phyloP scores from a whole-genome alignment of 2,329 filamentous ascomycete species.

The Ophiostoma sp. region DNA sequence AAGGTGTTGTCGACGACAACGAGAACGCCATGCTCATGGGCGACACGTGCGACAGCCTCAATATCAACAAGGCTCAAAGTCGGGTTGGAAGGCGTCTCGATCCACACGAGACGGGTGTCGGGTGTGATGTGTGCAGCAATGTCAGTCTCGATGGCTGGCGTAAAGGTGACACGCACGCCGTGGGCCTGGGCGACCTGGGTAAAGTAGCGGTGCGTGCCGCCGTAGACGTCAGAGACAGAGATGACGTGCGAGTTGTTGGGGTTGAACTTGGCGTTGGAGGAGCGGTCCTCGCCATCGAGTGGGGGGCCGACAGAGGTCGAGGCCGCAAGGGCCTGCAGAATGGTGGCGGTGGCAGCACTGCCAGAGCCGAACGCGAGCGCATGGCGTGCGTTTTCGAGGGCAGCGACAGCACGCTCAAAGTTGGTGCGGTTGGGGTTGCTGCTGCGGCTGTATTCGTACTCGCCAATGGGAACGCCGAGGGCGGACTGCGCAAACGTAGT shows the following conservation, averaged over 20 bases:
- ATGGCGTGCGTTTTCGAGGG: conserved; percentile 85
- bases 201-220: conserved; percentile 97
- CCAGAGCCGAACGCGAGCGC: conserved; percentile 93
- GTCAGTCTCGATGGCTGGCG: conserved; percentile 84
- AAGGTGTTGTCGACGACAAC: conserved; percentile 99
- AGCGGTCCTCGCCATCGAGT: conserved; percentile 5
- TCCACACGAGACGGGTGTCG: conserved; percentile 94
- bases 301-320: conserved; percentile 19
- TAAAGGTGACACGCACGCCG: conserved; percentile 90
- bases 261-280: neutral
- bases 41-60: conserved; percentile 71
- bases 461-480: conserved; percentile 80
- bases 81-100: conserved; percentile 91
- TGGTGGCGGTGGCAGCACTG: conserved; percentile 85
- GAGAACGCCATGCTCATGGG: conserved; percentile 80
- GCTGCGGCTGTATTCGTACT: conserved; percentile 89
- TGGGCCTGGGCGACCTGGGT: conserved; percentile 95
- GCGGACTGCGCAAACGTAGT: conserved; percentile 92
- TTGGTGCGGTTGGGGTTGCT: conserved; percentile 93
- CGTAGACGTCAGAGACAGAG: conserved; percentile 95
- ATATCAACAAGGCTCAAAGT: conserved; percentile 93
- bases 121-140: conserved; percentile 77
- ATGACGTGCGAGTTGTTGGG: conserved; percentile 78
- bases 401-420: conserved; percentile 86
- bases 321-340: conserved; percentile 84